Evolutionary conservation across 495 filamentous ascomycete species (phyloP).

Genomic region (Pyrenopolyporus hunteri): DNA sequence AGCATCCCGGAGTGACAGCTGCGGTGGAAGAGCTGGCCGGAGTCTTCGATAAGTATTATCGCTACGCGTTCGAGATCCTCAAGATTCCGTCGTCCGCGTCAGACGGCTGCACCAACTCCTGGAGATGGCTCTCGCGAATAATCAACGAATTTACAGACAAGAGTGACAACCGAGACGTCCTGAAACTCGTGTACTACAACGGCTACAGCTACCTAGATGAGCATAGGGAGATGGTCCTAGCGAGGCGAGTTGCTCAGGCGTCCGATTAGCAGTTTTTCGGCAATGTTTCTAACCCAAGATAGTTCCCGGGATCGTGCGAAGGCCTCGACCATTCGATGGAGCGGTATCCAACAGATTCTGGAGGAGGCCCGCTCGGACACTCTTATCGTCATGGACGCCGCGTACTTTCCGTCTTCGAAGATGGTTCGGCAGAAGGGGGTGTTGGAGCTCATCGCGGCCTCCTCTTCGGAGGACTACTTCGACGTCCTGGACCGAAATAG

Average conservation of each 20-base stretch:
- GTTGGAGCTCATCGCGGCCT: constrained; percentile 56
- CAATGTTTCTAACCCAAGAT: constrained; percentile 8
- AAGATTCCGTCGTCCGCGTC: constrained; percentile 48
- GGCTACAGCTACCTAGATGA: constrained; percentile 54
- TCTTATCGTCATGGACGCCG: constrained; percentile 58
- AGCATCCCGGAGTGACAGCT: constrained; percentile 40
- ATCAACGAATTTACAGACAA: constrained; percentile 53
- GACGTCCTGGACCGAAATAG: constrained; percentile 47
- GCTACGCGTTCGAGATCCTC: constrained; percentile 49
- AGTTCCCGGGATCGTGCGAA: constrained; percentile 52
- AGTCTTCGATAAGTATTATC: constrained; percentile 51
- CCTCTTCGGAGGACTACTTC: constrained; percentile 53
- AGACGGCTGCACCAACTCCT: constrained; percentile 49
- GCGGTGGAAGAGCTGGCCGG: constrained; percentile 49
- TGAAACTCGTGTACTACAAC: constrained; percentile 57
- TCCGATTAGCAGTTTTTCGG: constrained; percentile 1
- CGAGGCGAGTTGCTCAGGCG: constrained; percentile 45
- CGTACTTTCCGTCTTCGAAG: constrained; percentile 53
- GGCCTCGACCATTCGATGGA: constrained; percentile 52
- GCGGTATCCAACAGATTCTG: constrained; percentile 53
- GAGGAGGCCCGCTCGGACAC: constrained; percentile 53
- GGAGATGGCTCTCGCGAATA: constrained; percentile 50
- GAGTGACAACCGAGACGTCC: constrained; percentile 51
- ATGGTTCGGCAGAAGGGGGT: constrained; percentile 50
- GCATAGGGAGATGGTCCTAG: constrained; percentile 54